Base-by-base conservation (phyloP, 192 early-diverging fungal genomes). In the Mortierella alpina region DNA sequence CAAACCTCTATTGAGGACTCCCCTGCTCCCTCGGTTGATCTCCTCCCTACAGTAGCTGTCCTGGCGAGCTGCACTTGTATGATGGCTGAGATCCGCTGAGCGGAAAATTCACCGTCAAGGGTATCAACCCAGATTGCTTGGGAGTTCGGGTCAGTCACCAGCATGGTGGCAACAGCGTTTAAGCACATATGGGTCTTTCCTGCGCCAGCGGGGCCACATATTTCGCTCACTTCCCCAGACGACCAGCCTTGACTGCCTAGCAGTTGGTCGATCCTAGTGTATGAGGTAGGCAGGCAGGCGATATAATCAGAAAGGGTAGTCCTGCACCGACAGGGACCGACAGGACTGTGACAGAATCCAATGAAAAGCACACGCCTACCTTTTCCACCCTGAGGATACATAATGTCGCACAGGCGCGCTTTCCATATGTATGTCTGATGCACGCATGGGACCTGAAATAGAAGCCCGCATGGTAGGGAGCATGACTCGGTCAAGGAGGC, bases 51-150 rank as follows among this genome's bases (percentile, higher is more conserved):
- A 31, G 3, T 31, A 31, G 31, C 31, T 50, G 72, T 14, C 23
- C 53, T 6, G n/a, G 22, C 1, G 61, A 39, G 4, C 31, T 46
- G 44, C 1, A 57, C 31, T 7, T 46, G 58, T 0, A 64, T 56
- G 31, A 54, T 23, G 44, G 68, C 64, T 10, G 70, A 72, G 0
- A 60, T 45, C 0, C 65, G 63, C 51, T 72, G 69, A 42, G 57
- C 70, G 12, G 77, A 80, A 47, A 80, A 80, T 15, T 52, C 65
- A 18, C 66, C 54, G 22, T 72, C 52, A 10, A 57, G 31, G 20
- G 77, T 72, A 22, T 80, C 77, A 54, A 80, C 68, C 77, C 77
- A 80, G 41, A 72, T 59, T 0, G 65, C 77, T 10, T 22, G 46
- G 14, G 54, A 51, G 50, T 39, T 41, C 40, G 31, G 39, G 48